Evolutionary conservation across 768 basidiomycete genomes (phyloP), one percentile per base, ranked within the genome.

Genomic region (Boletus barrowsii): DNA sequence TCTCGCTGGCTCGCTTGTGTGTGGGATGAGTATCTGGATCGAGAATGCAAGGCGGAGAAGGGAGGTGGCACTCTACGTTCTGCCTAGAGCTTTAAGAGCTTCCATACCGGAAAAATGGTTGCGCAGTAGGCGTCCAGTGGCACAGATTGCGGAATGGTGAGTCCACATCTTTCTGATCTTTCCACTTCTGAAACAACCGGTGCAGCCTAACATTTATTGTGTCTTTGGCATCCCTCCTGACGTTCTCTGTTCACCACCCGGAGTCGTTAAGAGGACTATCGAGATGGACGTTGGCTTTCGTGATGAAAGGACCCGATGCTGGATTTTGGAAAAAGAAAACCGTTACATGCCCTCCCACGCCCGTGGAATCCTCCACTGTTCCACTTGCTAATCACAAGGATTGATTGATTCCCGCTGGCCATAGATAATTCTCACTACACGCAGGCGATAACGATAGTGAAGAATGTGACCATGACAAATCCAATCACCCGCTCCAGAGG

Each of bases 61-160:
- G 5, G 90, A 92, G 71, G 88, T 92, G 73, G 84, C 88, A 0
- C 66, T 91, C 30, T 91, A 91, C 61, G 89, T 90, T 49, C 72
- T 91, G 5, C 88, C 90, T 3, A 75, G 80, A 51, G 89, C 88
- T 13, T 57, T 91, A 30, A 75, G 86, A 42, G 76, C 88, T 0
- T 82, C 76, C 49, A 65, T 91, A n/a, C 79, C 87, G 1, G 72
- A 80, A 54, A 63, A 61, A 5, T 84, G 83, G 80, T 43, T 82
- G 22, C 75, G 72, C 54, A 77, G 75, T 45, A 72, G 77, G 3
- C 75, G 73, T 35, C 62, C 56, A 14, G 70, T 72, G n/a, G 69
- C 76, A 9, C 73, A 69, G 36, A 51, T 78, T 42, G 66, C 70
- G 9, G 89, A 91, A 70, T 72, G 80, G 89, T 88, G 26, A 42